A percentile compares a stretch with the other conserved stretches of the same genome.
These are phyloP conservation scores for Nannizziopsis barbatae DNA, from an alignment of 2,329 filamentous ascomycete genomes.

Conservation along the genomic window DNA sequence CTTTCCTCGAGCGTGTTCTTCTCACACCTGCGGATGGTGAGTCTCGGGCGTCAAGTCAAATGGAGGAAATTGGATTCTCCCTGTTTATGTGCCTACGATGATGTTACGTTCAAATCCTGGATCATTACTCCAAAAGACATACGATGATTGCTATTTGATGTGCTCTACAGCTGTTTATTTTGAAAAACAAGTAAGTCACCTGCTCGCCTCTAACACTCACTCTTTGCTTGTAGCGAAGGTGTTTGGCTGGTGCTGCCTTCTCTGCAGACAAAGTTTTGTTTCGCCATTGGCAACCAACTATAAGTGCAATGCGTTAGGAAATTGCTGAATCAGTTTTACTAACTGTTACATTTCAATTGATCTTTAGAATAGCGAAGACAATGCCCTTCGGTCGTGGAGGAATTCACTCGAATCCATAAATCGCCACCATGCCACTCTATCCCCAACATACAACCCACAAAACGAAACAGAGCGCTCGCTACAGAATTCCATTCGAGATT, in stretches of 20 bases:
- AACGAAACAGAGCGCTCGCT: slow-evolving; percentile 76
- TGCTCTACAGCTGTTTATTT: slow-evolving; percentile 96
- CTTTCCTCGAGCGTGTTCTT: not conserved
- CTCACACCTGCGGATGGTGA: not conserved
- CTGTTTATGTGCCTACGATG: slow-evolving; percentile 21
- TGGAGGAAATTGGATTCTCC: not conserved
- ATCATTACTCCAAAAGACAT: slow-evolving; percentile 84
- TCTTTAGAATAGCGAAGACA: slow-evolving; percentile 70
- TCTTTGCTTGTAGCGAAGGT: not conserved
- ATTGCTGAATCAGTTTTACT: not conserved
- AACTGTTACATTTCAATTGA: not conserved
- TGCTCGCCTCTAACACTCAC: not conserved
- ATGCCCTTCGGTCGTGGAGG: slow-evolving; percentile 85
- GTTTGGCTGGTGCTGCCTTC: not conserved
- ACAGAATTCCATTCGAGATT: slow-evolving; percentile 64
- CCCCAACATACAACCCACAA: slow-evolving; percentile 56
- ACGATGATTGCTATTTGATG: slow-evolving; percentile 89
- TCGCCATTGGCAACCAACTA: not conserved
- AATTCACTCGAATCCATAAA: slow-evolving; percentile 79
- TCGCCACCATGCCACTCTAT: slow-evolving; percentile 66
- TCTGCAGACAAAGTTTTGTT: not conserved
- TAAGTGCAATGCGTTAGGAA: not conserved
- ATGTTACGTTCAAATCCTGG: slow-evolving; percentile 49
- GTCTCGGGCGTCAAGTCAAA: not conserved
- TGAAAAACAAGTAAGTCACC: slow-evolving; percentile 62